Conservation (phyloP, 768 basidiomycete species). For the Psilocybe cubensis region DNA sequence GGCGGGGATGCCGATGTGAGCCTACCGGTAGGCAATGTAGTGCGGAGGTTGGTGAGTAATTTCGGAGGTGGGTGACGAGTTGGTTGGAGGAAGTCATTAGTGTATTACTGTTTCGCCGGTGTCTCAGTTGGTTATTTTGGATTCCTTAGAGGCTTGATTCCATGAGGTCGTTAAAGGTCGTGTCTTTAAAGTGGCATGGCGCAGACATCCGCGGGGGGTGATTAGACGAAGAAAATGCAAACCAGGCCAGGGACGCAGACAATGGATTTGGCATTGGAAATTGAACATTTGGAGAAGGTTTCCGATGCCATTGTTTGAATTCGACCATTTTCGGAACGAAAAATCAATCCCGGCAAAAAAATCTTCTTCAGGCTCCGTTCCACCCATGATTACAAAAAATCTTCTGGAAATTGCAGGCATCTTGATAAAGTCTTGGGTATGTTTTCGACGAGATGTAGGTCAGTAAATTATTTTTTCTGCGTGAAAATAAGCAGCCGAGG, state of each 20-base stretch:
- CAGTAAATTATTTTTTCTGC: neutral
- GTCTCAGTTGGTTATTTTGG: too few species aligned
- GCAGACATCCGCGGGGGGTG: too few species aligned
- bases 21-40: too few species aligned
- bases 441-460: neutral
- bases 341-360: neutral
- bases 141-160: too few species aligned
- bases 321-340: neutral
- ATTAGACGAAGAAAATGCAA: too few species aligned
- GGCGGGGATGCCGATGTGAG: too few species aligned
- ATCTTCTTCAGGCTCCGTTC: neutral
- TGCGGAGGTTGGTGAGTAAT: too few species aligned
- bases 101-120: too few species aligned
- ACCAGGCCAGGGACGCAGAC: neutral
- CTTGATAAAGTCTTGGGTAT: neutral
- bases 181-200: too few species aligned
- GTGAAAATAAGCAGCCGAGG: neutral
- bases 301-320: neutral
- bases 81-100: too few species aligned
- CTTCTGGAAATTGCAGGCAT: neutral
- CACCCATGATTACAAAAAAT: neutral
- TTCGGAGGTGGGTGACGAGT: too few species aligned
- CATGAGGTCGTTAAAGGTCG: neutral
- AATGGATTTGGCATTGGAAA: neutral
- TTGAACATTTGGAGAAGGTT: neutral